Evolutionary conservation across 768 basidiomycete species (phyloP).

Genomic region (Epithele typhae): DNA sequence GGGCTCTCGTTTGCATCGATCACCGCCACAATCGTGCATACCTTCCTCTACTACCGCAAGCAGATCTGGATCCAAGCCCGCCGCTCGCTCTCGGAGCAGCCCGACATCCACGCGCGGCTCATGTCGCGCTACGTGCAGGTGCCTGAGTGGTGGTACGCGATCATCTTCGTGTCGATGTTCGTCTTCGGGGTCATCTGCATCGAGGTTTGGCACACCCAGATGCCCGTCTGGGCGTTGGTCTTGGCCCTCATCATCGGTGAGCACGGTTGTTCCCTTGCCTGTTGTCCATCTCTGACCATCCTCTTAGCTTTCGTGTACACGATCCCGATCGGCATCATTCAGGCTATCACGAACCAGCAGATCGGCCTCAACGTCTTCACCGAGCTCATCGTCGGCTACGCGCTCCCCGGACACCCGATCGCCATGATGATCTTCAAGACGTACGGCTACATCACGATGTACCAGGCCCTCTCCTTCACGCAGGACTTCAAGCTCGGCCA

Average conservation of each 20-base stretch:
- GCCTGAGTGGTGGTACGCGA: slow-evolving; percentile 82
- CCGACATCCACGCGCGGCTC: slow-evolving; percentile 79
- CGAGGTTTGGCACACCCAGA: slow-evolving; percentile 65
- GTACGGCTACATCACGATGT: slow-evolving; percentile 70
- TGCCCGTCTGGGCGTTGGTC: slow-evolving; percentile 73
- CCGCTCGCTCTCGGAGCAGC: slow-evolving; percentile 70
- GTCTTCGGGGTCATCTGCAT: slow-evolving; percentile 65
- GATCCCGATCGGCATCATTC: slow-evolving; percentile 54
- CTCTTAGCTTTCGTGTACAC: slow-evolving; percentile 34
- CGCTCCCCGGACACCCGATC: slow-evolving; percentile 69
- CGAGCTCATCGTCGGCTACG: slow-evolving; percentile 78
- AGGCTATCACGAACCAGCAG: slow-evolving; percentile 79
- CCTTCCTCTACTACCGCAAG: slow-evolving; percentile 70
- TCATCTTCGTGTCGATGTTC: slow-evolving; percentile 68
- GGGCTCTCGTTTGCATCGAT: slow-evolving; percentile 82
- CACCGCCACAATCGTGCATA: slow-evolving; percentile 70
- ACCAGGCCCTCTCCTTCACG: slow-evolving; percentile 65
- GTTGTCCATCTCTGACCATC: neutral
- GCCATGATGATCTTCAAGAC: slow-evolving; percentile 90
- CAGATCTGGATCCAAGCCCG: slow-evolving; percentile 72
- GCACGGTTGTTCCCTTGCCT: slow-evolving; percentile 7
- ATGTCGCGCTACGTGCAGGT: slow-evolving; percentile 76
- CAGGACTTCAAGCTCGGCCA: slow-evolving; percentile 76
- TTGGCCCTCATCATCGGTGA: slow-evolving; percentile 60
- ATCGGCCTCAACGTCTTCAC: slow-evolving; percentile 74